Conservation (phyloP, 148 eudicot species). For the Suaeda aralocaspica region DNA sequence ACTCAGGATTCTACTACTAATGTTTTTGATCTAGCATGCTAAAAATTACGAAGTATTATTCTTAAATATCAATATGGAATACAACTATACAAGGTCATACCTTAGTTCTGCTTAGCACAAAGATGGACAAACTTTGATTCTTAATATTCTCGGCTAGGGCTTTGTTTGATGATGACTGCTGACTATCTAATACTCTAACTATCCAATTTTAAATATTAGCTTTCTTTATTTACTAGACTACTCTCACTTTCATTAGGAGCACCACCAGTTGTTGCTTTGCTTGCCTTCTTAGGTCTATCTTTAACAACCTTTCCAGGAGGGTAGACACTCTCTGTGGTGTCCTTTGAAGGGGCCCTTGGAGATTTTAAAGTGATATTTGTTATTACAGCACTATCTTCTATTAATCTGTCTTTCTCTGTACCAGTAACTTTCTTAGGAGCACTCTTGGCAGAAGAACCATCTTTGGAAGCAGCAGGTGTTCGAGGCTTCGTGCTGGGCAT, state of each 20-base stretch:
- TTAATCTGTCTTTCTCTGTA: conserved; percentile 28
- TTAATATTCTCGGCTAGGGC: background rate
- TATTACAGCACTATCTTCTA: conserved; percentile 28
- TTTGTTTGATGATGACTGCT: background rate
- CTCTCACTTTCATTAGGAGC: conserved; percentile 38
- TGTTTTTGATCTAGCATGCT: background rate
- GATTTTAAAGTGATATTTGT: conserved; percentile 18
- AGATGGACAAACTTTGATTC: conserved; percentile 10
- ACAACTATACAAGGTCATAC: conserved; percentile 16
- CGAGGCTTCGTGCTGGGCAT: conserved; percentile 49
- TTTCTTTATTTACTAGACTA: conserved; percentile 56
- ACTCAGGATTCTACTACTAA: no score
- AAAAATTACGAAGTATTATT: background rate
- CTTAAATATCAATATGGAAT: background rate
- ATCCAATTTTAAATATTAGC: conserved; percentile 51
- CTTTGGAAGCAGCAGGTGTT: conserved; percentile 37
- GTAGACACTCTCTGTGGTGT: conserved; percentile 24
- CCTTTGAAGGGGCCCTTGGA: conserved; percentile 26
- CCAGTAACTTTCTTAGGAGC: conserved; percentile 30
- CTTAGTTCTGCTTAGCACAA: conserved; percentile 9
- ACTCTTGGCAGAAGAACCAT: conserved; percentile 35
- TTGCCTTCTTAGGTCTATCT: conserved; percentile 35
- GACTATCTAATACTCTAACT: background rate
- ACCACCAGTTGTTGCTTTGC: conserved; percentile 30
- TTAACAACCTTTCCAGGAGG: conserved; percentile 45